A percentile compares a stretch with the other conserved stretches of the same genome.
Conservation (phyloP, 805 yeast genomes). For the Candida montana region DNA sequence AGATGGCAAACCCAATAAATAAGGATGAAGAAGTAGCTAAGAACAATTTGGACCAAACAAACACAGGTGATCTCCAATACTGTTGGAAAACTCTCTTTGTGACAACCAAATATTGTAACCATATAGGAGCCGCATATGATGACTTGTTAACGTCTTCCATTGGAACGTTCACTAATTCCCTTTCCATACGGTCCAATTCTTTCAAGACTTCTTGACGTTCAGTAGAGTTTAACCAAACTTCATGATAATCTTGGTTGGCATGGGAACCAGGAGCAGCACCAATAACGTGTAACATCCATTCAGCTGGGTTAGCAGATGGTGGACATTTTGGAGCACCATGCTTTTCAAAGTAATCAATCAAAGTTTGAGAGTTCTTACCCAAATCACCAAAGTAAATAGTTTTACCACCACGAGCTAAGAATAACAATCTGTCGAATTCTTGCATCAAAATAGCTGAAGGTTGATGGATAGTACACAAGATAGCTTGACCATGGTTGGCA, state of each 20-base stretch:
- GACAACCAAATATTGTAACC: conserved; percentile 40
- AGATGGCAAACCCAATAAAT: conserved; percentile 72
- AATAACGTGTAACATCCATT: conserved; percentile 86
- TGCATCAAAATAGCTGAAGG: conserved; percentile 77
- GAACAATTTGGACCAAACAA: conserved; percentile 53
- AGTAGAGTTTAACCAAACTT: conserved; percentile 70
- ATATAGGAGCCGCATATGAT: conserved; percentile 40
- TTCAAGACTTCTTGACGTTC: conserved; percentile 53
- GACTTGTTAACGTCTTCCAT: conserved; percentile 27
- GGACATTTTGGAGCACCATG: conserved; percentile 68
- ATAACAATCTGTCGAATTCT: conserved; percentile 71
- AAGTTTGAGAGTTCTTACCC: conserved; percentile 51
- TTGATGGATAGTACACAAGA: conserved; percentile 75
- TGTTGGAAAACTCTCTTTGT: conserved; percentile 55
- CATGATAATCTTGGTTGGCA: conserved; percentile 65
- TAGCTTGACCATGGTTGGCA: conserved; percentile 58
- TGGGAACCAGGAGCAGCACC: conserved; percentile 82
- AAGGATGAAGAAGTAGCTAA: conserved; percentile 52
- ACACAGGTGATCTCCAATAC: conserved; percentile 62
- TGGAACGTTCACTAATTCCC: conserved; percentile 41
- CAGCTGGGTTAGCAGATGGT: conserved; percentile 71
- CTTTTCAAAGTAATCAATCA: conserved; percentile 61
- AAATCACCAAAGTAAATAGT: conserved; percentile 74
- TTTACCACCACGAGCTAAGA: conserved; percentile 65
- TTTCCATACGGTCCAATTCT: conserved; percentile 63